phyloP scores from a whole-genome alignment of 164 flowering plant species.

The Taxillus chinensis region DNA sequence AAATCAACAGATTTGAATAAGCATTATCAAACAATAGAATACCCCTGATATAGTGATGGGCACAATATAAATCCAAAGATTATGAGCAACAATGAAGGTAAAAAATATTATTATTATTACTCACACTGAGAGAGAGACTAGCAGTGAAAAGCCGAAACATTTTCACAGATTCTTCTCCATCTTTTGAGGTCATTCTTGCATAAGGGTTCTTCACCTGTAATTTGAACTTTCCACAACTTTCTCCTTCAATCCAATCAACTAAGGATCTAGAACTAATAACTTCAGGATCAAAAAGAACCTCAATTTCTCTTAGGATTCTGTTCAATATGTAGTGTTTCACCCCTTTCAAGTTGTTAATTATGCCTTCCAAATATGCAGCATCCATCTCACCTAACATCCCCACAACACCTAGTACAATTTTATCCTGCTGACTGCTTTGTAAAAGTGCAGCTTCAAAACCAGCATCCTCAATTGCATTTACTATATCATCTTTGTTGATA shows the following conservation, averaged over 20 bases:
- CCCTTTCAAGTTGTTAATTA: slow-evolving; percentile 53
- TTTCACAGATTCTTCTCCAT: slow-evolving; percentile 55
- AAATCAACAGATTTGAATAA: background rate
- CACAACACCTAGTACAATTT: slow-evolving; percentile 39
- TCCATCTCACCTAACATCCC: slow-evolving; percentile 61
- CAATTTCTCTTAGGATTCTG: slow-evolving; percentile 37
- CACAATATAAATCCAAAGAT: background rate
- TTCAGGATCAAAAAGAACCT: slow-evolving; percentile 80
- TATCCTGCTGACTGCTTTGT: slow-evolving; percentile 83
- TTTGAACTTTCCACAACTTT: slow-evolving; percentile 53
- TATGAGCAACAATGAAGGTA: background rate
- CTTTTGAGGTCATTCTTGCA: slow-evolving; percentile 54
- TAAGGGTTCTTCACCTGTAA: slow-evolving; percentile 62
- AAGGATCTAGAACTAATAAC: slow-evolving; percentile 58
- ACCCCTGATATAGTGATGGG: too few relatives aligned
- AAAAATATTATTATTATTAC: slow-evolving; percentile 17
- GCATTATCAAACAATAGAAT: background rate
- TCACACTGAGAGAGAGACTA: slow-evolving; percentile 80
- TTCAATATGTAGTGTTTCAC: slow-evolving; percentile 57
- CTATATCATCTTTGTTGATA: slow-evolving; percentile 70
- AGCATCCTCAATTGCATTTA: slow-evolving; percentile 89
- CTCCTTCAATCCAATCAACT: slow-evolving; percentile 62
- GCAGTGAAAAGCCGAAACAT: slow-evolving; percentile 79
- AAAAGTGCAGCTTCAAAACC: slow-evolving; percentile 86
- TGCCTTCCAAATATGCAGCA: slow-evolving; percentile 46